Evolutionary conservation across 768 basidiomycete species (phyloP).

Genomic region (Russula lepida): DNA sequence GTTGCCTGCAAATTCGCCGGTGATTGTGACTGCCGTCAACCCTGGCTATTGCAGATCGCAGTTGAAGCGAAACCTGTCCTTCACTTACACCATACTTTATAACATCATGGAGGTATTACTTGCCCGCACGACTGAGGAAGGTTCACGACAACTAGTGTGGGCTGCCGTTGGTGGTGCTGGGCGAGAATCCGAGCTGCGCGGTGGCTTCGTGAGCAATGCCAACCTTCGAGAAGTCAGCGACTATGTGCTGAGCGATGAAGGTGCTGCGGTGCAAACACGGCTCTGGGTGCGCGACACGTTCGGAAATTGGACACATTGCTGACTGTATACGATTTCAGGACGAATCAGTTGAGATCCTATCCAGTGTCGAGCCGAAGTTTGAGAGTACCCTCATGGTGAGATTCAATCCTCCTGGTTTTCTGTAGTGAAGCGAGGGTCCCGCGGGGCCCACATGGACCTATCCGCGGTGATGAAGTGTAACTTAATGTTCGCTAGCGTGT

Average conservation of each 20-base stretch:
- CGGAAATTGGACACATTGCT: not conserved
- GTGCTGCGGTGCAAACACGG: conserved; percentile 1
- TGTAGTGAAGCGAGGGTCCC: not conserved
- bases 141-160: conserved; percentile 15
- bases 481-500: not conserved
- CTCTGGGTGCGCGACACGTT: conserved; percentile 7
- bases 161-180: conserved; percentile 10
- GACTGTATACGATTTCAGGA: not conserved
- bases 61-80: not conserved
- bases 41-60: conserved; percentile 17
- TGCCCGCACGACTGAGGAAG: conserved; percentile 10
- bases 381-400: not conserved
- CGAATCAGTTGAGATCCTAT: conserved; percentile 12
- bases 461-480: not conserved
- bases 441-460: too few species aligned
- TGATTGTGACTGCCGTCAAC: conserved; percentile 13
- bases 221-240: conserved; percentile 12
- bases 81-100: not conserved
- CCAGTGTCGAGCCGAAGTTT: conserved; percentile 8
- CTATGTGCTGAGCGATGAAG: conserved; percentile 16
- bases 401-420: not conserved
- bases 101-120: not conserved
- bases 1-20: conserved; percentile 14
- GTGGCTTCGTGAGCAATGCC: conserved; percentile 4
- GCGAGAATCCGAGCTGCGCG: conserved; percentile 9